Evolutionary conservation across 1,284 basidiomycete species (phyloP), one percentile per base, ranked within the genome.

Genomic region (Trametes pubescens): DNA sequence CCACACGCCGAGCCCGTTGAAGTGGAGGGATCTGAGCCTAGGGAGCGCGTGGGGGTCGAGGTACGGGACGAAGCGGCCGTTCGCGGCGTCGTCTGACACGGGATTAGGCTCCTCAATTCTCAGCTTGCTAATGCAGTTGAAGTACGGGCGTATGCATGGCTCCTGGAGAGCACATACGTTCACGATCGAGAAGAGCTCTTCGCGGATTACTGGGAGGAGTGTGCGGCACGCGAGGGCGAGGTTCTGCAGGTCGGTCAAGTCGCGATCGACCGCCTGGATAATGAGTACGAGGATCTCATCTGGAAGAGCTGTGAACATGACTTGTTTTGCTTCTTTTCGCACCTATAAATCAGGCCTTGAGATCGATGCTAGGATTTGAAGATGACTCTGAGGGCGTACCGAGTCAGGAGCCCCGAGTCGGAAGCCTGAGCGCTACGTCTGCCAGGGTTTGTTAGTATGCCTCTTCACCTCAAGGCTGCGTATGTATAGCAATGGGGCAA

Each of bases 111-210:
- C 40, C 18, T 43, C 40, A 16, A 43, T 43, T 4, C 40, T 26
- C 14, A 59, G 40, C 7, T 59, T 51, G 13, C 26, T 5, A 22
- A 53, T 38, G 18, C 11, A n/a, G n/a, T 13, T 13, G 29, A 55
- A 37, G 48, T 56, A 57, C 0, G 56, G 57, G 5, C 21, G n/a
- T 10, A 62, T 59, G 34, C 2, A 38, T 8, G 24, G 16, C n/a
- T 48, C 10, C 14, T 24, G 4, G 2, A 65, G 48, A 2, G 43
- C 47, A 18, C 49, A 22, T 4, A 37, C 22, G 49, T 55, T 35
- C 22, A 62, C 48, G 9, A 47, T 49, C 7, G 43, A 40, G 53
- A 65, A 65, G 60, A 65, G 64, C 32, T 51, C 24, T 26, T 53
- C 57, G 32, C 52, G 64, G 2, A 48, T 57, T 24, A 55, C 7